Conservation (phyloP, 1,284 basidiomycete species). For the Marasmius sp. region DNA sequence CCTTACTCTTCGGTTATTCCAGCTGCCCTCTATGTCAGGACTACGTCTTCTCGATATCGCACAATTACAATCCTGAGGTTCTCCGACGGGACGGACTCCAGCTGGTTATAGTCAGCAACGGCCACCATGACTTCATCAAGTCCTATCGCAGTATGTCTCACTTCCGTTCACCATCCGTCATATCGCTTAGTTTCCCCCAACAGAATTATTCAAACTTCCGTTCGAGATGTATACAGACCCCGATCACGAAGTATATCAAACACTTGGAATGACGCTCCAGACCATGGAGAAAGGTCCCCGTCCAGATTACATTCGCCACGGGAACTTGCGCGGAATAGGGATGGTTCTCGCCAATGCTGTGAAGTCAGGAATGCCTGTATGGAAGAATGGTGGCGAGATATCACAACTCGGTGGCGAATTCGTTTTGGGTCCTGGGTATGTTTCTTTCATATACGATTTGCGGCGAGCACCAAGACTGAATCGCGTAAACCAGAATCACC, state of each 20-base stretch:
- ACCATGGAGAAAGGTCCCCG: conserved; percentile 32
- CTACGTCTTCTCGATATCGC: conserved; percentile 65
- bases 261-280: conserved; percentile 62
- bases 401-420: conserved; percentile 79
- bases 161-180: neutral
- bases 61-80: conserved; percentile 29
- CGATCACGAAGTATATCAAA: conserved; percentile 55
- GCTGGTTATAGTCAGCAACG: conserved; percentile 70
- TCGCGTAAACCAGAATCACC: neutral
- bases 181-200: neutral
- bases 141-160: conserved; percentile 51
- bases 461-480: neutral
- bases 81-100: conserved; percentile 52
- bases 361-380: conserved; percentile 61
- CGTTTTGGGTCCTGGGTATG: conserved; percentile 62
- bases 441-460: neutral
- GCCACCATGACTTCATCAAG: conserved; percentile 60
- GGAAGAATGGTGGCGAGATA: conserved; percentile 63
- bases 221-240: conserved; percentile 74
- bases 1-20: neutral
- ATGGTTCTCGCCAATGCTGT: conserved; percentile 60
- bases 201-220: conserved; percentile 53
- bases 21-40: conserved; percentile 69
- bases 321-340: conserved; percentile 51
- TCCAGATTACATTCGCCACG: conserved; percentile 59